Conservation (phyloP, 2,329 filamentous ascomycete species). For the Calonectria crousiana region DNA sequence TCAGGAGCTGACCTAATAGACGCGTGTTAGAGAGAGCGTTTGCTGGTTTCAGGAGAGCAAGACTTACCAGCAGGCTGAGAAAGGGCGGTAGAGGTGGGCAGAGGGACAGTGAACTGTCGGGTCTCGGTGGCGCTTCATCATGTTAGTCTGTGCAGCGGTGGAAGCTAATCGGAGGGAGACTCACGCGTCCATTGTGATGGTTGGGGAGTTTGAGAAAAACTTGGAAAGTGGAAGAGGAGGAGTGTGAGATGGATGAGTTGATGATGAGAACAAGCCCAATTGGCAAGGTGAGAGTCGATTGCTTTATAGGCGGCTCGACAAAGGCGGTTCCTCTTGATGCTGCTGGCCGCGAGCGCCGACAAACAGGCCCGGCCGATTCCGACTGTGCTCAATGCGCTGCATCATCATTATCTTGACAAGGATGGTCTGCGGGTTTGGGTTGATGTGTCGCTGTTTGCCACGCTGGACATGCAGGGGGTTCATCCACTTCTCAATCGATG, state of each 20-base stretch:
- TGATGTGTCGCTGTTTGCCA: background rate
- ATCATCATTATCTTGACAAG: background rate
- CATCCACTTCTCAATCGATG: background rate
- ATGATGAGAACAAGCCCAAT: background rate
- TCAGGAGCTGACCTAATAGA: background rate
- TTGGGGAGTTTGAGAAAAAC: background rate
- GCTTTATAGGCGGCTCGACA: background rate
- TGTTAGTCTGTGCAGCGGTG: background rate
- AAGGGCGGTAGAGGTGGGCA: background rate
- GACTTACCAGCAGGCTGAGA: background rate
- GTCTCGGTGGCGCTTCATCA: background rate
- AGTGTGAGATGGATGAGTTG: background rate
- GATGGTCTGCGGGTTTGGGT: background rate
- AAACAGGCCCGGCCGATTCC: background rate
- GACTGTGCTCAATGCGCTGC: background rate
- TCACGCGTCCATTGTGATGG: background rate
- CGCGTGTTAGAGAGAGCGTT: background rate
- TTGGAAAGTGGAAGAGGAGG: background rate
- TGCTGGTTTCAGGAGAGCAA: background rate
- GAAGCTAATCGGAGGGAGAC: background rate
- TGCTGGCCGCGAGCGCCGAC: background rate
- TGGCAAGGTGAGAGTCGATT: background rate
- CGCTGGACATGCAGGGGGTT: background rate
- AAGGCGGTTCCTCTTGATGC: background rate
- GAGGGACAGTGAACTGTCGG: background rate